phyloP scores from a whole-genome alignment of 495 filamentous ascomycete genomes.

The Penicillium nucicola region DNA sequence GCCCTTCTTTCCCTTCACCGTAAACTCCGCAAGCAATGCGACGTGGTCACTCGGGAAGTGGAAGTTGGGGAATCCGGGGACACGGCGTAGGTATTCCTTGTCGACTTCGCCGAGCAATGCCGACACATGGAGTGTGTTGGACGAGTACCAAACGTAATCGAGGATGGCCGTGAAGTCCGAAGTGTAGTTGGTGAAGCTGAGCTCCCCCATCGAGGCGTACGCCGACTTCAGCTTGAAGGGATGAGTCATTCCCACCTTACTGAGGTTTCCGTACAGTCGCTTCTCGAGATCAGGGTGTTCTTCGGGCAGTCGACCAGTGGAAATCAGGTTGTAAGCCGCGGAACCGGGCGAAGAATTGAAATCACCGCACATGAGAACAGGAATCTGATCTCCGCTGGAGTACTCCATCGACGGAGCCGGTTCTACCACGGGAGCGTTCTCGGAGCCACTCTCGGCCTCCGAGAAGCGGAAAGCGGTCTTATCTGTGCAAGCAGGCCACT shows the following conservation, averaged over 20 bases:
- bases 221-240: conserved; percentile 91
- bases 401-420: conserved; percentile 74
- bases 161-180: conserved; percentile 86
- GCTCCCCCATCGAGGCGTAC: conserved; percentile 72
- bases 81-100: conserved; percentile 79
- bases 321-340: conserved; percentile 83
- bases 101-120: conserved; percentile 89
- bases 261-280: conserved; percentile 84
- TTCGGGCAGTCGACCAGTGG: conserved; percentile 65
- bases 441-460: conserved; percentile 54
- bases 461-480: conserved; percentile 70
- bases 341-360: conserved; percentile 87
- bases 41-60: conserved; percentile 98
- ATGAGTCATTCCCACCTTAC: conserved; percentile 83
- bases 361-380: conserved; percentile 87
- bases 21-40: conserved; percentile 86
- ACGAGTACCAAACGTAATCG: conserved; percentile 97
- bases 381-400: conserved; percentile 77
- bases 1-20: conserved; percentile 85
- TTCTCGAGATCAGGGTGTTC: conserved; percentile 73
- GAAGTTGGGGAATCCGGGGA: conserved; percentile 94
- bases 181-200: conserved; percentile 95
- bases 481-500: conserved; percentile 70
- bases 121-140: conserved; percentile 83
- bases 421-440: conserved; percentile 47